A percentile compares a stretch with the other conserved stretches of the same genome.
Conservation (phyloP, 805 yeast genomes). For the Teunomyces barrocoloradensis region DNA sequence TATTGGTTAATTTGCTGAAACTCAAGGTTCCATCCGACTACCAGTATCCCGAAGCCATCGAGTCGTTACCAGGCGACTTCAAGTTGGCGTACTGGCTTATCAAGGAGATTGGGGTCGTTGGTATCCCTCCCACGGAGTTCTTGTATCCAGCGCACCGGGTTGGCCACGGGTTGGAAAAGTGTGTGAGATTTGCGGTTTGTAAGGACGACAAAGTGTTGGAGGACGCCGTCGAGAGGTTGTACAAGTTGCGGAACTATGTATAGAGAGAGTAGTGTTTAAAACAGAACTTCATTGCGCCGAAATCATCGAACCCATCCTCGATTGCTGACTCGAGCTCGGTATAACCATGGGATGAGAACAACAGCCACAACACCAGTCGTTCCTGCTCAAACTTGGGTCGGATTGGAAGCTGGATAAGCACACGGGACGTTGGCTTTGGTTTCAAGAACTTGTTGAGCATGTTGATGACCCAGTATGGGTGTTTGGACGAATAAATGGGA, state of each 20-base stretch:
- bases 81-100: slow-evolving; percentile 89
- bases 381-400: slow-evolving; percentile 65
- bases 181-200: slow-evolving; percentile 93
- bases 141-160: slow-evolving; percentile 58
- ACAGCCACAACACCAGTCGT: slow-evolving; percentile 56
- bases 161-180: slow-evolving; percentile 74
- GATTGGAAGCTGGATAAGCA: slow-evolving; percentile 74
- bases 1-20: slow-evolving; percentile 82
- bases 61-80: slow-evolving; percentile 76
- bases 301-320: slow-evolving; percentile 80
- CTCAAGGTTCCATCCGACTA: slow-evolving; percentile 76
- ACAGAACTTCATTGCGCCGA: slow-evolving; percentile 66
- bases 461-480: slow-evolving; percentile 68
- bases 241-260: slow-evolving; percentile 62
- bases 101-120: slow-evolving; percentile 88
- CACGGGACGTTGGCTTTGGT: slow-evolving; percentile 32
- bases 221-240: slow-evolving; percentile 77
- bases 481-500: slow-evolving; percentile 81
- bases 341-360: slow-evolving; percentile 41
- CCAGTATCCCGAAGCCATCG: slow-evolving; percentile 67
- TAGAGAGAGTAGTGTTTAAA: slow-evolving; percentile 32
- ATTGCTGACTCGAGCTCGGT: slow-evolving; percentile 33
- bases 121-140: slow-evolving; percentile 98
- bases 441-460: slow-evolving; percentile 53
- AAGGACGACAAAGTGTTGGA: slow-evolving; percentile 80